A percentile compares a stretch with the other conserved stretches of the same genome.
phyloP scores from a whole-genome alignment of 202 grass and related monocot genomes.

The Miscanthus sacchariflorus region DNA sequence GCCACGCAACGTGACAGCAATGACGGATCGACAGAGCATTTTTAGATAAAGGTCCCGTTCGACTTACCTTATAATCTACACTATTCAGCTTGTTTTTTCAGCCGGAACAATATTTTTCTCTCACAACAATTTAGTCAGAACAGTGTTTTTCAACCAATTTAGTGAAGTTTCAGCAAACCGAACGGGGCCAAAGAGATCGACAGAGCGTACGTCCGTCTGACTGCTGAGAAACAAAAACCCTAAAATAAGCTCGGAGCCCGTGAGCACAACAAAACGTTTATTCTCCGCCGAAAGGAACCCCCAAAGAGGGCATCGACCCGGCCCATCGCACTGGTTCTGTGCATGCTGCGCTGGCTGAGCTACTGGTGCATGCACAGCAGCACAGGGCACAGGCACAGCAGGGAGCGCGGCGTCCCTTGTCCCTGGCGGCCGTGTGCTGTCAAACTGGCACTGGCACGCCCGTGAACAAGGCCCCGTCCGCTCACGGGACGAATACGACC shows the following conservation, averaged over 20 bases:
- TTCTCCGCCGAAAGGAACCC: background rate
- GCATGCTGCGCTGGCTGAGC: background rate
- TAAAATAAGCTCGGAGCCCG: background rate
- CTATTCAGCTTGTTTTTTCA: too few relatives aligned
- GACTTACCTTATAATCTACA: too few relatives aligned
- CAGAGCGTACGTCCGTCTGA: background rate
- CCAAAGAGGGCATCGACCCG: background rate
- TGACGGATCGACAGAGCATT: background rate
- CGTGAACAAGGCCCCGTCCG: slow-evolving; percentile 18
- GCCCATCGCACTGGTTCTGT: background rate
- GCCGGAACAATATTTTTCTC: too few relatives aligned
- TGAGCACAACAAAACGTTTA: slow-evolving; percentile 20
- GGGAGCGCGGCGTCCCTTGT: background rate
- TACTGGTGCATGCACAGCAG: slow-evolving; percentile 2
- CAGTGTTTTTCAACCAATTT: too few relatives aligned
- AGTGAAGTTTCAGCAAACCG: too few relatives aligned
- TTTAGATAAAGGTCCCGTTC: too few relatives aligned
- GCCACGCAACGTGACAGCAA: background rate
- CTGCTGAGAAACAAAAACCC: background rate
- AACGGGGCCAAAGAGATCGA: too few relatives aligned
- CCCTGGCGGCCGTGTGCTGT: slow-evolving; percentile 5
- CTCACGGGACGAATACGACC: slow-evolving; percentile 56
- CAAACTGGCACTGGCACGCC: slow-evolving; percentile 3
- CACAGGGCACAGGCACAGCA: background rate
- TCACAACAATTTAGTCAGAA: too few relatives aligned